These are phyloP conservation scores for Capsella rubella DNA, from an alignment of 441 rosid species.

Conservation along the genomic window DNA sequence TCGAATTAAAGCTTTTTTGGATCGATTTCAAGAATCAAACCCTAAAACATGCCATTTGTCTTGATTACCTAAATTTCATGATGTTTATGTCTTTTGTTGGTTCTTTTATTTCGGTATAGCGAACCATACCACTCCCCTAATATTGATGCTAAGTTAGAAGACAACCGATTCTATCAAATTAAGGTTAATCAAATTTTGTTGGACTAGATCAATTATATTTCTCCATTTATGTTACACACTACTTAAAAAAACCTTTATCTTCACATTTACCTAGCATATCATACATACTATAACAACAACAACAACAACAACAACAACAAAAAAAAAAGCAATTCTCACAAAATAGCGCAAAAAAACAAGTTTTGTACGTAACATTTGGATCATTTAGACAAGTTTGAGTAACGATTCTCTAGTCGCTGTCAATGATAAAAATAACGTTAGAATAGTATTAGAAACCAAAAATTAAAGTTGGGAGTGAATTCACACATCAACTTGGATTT, in stretches of 20 bases:
- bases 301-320: no score
- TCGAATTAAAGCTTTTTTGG: background rate
- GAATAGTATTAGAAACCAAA: constrained; percentile 41
- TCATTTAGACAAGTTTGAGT: background rate
- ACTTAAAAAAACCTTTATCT: no score
- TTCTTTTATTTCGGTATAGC: background rate
- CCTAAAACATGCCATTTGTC: background rate
- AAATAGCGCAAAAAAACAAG: no score
- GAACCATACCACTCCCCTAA: background rate
- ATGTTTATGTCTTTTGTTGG: background rate
- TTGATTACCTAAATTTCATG: background rate
- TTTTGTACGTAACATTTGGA: constrained; percentile 15
- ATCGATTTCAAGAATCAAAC: background rate
- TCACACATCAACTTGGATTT: constrained; percentile 49
- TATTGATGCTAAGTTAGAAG: no score
- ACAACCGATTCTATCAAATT: no score
- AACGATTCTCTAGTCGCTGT: constrained; percentile 37
- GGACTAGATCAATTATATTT: no score
- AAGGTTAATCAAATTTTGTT: no score
- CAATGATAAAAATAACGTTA: constrained; percentile 34
- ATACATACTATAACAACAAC: no score
- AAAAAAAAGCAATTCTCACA: no score
- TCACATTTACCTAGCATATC: no score
- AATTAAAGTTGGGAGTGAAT: constrained; percentile 33
- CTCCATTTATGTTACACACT: no score